Conservation (phyloP, 2,329 filamentous ascomycete species). For the Neodidymelliopsis sp. region DNA sequence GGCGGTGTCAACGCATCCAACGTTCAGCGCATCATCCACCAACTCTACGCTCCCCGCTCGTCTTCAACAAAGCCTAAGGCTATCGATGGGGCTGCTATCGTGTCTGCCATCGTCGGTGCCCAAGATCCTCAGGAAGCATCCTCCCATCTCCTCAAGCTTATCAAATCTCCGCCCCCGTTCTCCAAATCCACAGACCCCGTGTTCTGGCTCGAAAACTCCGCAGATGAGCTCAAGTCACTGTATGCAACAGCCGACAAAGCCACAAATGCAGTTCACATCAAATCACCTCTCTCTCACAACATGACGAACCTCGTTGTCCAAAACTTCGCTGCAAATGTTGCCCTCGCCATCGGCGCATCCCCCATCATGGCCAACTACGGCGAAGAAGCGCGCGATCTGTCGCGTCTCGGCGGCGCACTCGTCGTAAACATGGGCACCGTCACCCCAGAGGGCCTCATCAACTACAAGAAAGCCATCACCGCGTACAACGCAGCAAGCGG, state of each 20-base stretch:
- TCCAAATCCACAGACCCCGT: slow-evolving; percentile 25
- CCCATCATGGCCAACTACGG: slow-evolving; percentile 95
- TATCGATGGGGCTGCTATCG: slow-evolving; percentile 84
- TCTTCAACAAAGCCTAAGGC: slow-evolving; percentile 55
- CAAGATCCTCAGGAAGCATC: slow-evolving; percentile 71
- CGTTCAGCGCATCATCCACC: slow-evolving; percentile 75
- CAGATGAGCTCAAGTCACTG: slow-evolving; percentile 24
- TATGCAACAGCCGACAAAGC: slow-evolving; percentile 47
- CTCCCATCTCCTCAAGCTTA: slow-evolving; percentile 63
- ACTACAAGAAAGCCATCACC: slow-evolving; percentile 75
- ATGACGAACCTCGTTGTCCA: slow-evolving; percentile 98
- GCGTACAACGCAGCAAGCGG: slow-evolving; percentile 82
- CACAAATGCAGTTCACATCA: slow-evolving; percentile 67
- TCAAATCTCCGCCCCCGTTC: slow-evolving; percentile 50
- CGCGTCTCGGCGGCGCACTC: slow-evolving; percentile 75
- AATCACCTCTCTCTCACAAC: slow-evolving; percentile 84
- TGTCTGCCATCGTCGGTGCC: slow-evolving; percentile 85
- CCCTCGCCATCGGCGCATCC: slow-evolving; percentile 81
- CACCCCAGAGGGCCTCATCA: slow-evolving; percentile 74
- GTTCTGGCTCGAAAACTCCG: slow-evolving; percentile 29
- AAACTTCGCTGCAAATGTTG: slow-evolving; percentile 92
- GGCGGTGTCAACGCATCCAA: slow-evolving; percentile 85
- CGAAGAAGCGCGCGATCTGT: slow-evolving; percentile 82
- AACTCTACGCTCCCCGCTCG: slow-evolving; percentile 60
- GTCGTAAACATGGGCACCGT: slow-evolving; percentile 97